These are phyloP conservation scores for Coemansia sp. DNA, from an alignment of 192 early-diverging fungal species.

Conservation along the genomic window DNA sequence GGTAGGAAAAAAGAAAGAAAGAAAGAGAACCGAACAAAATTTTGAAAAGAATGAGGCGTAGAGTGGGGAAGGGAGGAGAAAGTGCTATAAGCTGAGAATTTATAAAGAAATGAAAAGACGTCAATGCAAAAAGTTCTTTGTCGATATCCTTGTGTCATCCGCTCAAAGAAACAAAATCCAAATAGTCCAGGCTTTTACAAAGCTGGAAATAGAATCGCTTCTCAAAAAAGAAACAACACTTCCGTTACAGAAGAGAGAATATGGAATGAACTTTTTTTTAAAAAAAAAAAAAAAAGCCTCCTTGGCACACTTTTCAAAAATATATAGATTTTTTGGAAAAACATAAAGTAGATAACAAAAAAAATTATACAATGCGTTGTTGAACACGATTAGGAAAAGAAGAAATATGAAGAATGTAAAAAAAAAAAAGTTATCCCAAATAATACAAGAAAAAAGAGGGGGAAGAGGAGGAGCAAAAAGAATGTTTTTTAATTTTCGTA, in stretches of 20 bases:
- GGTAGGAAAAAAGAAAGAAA: not conserved
- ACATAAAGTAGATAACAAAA: not conserved
- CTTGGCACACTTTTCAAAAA: not conserved
- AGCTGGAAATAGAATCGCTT: not conserved
- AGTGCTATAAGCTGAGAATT: not conserved
- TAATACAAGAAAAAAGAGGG: too few species aligned
- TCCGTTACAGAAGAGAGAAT: too few species aligned
- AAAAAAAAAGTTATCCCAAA: too few species aligned
- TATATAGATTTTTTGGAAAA: too few species aligned
- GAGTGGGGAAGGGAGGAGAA: not conserved
- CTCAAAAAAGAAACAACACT: not conserved
- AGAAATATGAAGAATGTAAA: too few species aligned
- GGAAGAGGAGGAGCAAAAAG: too few species aligned
- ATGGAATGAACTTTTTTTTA: not conserved
- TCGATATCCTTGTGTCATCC: slow-evolving; percentile 96
- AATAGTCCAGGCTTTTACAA: too few species aligned
- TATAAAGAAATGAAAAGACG: slow-evolving; percentile 10
- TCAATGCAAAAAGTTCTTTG: slow-evolving; percentile 34
- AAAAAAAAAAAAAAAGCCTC: not conserved
- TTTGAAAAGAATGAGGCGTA: not conserved
- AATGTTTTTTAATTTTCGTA: too few species aligned
- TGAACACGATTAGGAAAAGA: not conserved
- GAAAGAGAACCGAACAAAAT: not conserved
- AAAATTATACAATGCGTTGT: not conserved
- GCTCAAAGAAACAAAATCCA: too few species aligned